A percentile compares a stretch with the other conserved stretches of the same genome.
Conservation (phyloP, 495 filamentous ascomycete species). For the Penicillium flavigenum region DNA sequence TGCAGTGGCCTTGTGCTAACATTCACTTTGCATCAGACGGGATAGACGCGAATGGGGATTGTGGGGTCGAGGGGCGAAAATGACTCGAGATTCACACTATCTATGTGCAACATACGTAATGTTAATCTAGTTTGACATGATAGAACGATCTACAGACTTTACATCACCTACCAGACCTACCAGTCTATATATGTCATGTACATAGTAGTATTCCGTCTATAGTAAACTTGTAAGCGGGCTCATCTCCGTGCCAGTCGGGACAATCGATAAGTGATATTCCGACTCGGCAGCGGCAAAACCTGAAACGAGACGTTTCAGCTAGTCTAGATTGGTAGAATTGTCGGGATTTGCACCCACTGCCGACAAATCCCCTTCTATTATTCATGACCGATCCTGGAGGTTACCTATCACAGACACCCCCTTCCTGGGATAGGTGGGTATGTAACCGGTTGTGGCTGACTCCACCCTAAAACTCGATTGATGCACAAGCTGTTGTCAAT, state of each 20-base stretch:
- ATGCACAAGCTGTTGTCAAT: slow-evolving; percentile 15
- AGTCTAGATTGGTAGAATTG: background rate
- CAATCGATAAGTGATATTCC: slow-evolving; percentile 4
- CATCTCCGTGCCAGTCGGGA: slow-evolving; percentile 14
- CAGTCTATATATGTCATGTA: background rate
- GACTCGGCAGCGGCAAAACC: background rate
- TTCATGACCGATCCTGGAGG: background rate
- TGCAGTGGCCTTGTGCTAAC: background rate
- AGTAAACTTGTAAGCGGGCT: background rate
- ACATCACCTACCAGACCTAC: background rate
- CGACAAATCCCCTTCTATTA: slow-evolving; percentile 1
- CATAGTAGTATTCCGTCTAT: background rate
- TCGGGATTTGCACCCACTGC: slow-evolving; percentile 7
- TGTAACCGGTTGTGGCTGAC: slow-evolving; percentile 25
- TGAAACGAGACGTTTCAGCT: slow-evolving; percentile 5
- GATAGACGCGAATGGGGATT: background rate
- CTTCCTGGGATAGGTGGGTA: slow-evolving; percentile 15
- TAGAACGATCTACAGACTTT: background rate
- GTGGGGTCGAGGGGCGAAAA: background rate
- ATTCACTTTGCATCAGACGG: background rate
- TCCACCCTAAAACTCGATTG: slow-evolving; percentile 16
- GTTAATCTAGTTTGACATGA: background rate
- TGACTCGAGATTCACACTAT: background rate
- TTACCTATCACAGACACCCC: slow-evolving; percentile 4
- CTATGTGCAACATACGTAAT: background rate